Base-by-base conservation (phyloP, 2,329 filamentous ascomycete species). In the Diaporthe sp. region DNA sequence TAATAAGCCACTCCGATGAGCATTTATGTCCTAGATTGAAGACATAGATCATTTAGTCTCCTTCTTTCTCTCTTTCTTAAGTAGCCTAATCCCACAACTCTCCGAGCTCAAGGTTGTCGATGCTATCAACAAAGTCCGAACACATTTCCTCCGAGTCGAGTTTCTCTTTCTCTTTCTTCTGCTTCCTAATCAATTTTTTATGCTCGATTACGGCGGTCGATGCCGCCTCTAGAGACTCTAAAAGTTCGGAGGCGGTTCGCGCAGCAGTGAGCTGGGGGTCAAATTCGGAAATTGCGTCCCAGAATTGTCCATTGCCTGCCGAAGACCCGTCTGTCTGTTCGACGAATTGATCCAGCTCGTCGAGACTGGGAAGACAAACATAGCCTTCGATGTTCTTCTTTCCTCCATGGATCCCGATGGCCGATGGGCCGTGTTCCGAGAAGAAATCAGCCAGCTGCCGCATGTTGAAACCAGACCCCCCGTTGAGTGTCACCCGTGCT, bases 301-400 rank as follows among this genome's bases (percentile, higher is more conserved):
- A 67, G 62, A 51, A 37, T 37, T 51, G 25, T 51, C 62, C 62
- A 49, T 67, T 67, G 44, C 44, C 44, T 49, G 42, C 62, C 22
- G 44, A 37, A 51, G 44, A 67, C 28, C 44, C 62, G 28, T 49
- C 15, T 67, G 28, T 67, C 17, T 67, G 61, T 67, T 67, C 42
- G 28, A 67, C n/a, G 28, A 67, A 67, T 67, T 37, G 42, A 37
- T 49, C 25, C 42, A 67, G 61, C 12, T 67, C 42, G 42, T 67
- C 61, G 28, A 67, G 61, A 67, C 61, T 67, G 19, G 61, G 61
- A 49, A 67, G 42, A 49, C 61, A 67, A n/a, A 67, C 1, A 67
- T 49, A 67, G 25, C 61, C 42, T 49, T 67, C 61, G n/a, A n/a
- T n/a, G 6, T 49, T 34, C 42, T 67, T 31, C 31, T 31, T 37